Base-by-base conservation (phyloP, 345 rosid genomes). In the Nasturtium officinale region DNA sequence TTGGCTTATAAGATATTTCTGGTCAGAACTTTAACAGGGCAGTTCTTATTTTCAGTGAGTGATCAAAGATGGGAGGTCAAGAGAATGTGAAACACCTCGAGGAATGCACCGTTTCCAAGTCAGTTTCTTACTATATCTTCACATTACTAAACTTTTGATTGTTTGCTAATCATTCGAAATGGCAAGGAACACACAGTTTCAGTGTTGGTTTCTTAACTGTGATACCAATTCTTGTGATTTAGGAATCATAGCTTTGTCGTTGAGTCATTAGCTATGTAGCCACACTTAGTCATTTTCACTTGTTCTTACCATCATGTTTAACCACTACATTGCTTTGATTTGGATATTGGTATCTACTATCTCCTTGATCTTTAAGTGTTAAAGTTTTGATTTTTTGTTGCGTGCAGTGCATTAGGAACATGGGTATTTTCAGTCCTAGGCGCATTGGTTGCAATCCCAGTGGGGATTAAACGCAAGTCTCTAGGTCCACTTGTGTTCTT, bases 341-440 rank as follows among this genome's bases (percentile, higher is more conserved):
- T 17, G 26, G n/a, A 56, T 4, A 23, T 26, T 28, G 10, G 16
- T 62, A 42, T 28, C 67, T 42, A 23, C 26, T 9, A 35, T 60
- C 17, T 59, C 47, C 52, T 64, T 16, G 16, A 65, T 23, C 25
- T 23, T 18, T 10, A 6, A 50, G 32, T 60, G 52, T 51, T 4
- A 13, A 48, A 48, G 2, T 38, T 61, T 37, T 1, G 12, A 3
- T 21, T 23, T 23, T 16, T 15, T 40, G 45, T 21, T 73, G 17
- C 6, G 45, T 51, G 53, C 82, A 91, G 97, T 69, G 97, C 98
- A 62, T 60, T 91, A 81, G 98, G 98, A 10, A 91, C 98, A 18
- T 89, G 97, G 97, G 87, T 94, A 40, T 94, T 94, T 82, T 89
- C 98, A 5, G 91, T 87, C 1, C 83, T 81, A 0, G 97, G 97